A percentile compares a stretch with the other conserved stretches of the same genome.
These are phyloP conservation scores for Aspergillus transmontanensis DNA, from an alignment of 2,329 filamentous ascomycete genomes.

Conservation along the genomic window DNA sequence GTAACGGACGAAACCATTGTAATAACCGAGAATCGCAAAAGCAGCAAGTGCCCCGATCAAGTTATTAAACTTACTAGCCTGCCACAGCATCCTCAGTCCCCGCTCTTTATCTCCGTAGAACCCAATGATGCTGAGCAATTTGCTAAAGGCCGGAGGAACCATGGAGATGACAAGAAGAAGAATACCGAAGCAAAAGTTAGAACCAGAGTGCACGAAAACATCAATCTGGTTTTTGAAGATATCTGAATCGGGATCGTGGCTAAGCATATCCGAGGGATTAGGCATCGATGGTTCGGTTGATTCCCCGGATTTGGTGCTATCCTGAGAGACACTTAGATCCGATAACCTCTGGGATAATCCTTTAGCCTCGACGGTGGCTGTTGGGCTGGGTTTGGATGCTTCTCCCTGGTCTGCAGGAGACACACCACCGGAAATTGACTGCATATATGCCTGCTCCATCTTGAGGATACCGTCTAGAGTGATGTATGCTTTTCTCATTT, in stretches of 20 bases:
- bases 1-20: constrained; percentile 82
- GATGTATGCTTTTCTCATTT: constrained; percentile 83
- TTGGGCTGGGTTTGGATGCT: constrained; percentile 18
- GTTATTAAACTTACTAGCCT: constrained; percentile 80
- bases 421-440: constrained; percentile 21
- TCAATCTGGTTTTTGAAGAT: constrained; percentile 76
- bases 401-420: constrained; percentile 12
- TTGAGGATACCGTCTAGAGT: constrained; percentile 78
- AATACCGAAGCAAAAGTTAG: constrained; percentile 86
- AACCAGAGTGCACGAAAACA: constrained; percentile 84
- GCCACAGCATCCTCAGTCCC: constrained; percentile 86
- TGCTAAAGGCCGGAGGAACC: constrained; percentile 87
- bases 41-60: constrained; percentile 91
- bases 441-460: constrained; percentile 66
- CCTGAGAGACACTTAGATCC: constrained; percentile 25
- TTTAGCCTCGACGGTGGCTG: constrained; percentile 15
- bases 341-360: constrained; percentile 27
- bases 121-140: constrained; percentile 82
- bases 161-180: constrained; percentile 86
- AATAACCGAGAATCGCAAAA: constrained; percentile 78
- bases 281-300: constrained; percentile 27
- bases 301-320: constrained; percentile 17
- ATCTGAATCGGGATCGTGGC: constrained; percentile 60
- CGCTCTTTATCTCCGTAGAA: constrained; percentile 85
- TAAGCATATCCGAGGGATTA: constrained; percentile 33